Conservation (phyloP, 2,329 filamentous ascomycete genomes). For the Ophiostoma novo-ulmi region DNA sequence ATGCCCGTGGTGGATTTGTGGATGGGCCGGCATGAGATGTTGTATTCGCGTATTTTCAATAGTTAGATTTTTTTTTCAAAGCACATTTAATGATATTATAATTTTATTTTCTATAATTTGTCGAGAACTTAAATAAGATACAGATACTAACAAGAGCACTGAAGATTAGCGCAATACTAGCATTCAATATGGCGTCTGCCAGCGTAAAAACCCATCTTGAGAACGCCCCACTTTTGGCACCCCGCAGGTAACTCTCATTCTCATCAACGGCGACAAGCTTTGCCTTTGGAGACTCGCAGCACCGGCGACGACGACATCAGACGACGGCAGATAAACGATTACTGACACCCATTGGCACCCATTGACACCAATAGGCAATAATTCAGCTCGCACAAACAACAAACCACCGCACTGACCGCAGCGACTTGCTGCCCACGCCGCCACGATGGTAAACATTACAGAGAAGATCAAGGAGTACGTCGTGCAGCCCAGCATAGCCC, state of each 20-base stretch:
- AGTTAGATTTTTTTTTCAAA: slow-evolving; percentile 46
- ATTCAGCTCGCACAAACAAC: neutral
- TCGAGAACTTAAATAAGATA: neutral
- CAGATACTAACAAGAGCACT: no score
- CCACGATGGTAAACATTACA: slow-evolving; percentile 94
- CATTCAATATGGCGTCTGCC: no score
- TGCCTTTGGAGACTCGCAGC: neutral
- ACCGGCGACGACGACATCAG: neutral
- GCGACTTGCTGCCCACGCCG: slow-evolving; percentile 27
- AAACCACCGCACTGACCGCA: slow-evolving; percentile 9
- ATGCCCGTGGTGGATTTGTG: slow-evolving; percentile 77
- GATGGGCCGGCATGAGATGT: slow-evolving; percentile 74
- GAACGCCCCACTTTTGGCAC: neutral
- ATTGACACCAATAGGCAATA: no score
- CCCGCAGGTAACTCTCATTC: neutral
- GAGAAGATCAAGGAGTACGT: slow-evolving; percentile 98
- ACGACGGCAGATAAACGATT: neutral
- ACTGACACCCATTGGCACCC: no score
- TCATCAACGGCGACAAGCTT: neutral
- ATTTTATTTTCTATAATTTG: neutral
- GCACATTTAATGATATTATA: neutral
- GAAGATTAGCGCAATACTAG: no score
- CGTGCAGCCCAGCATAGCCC: neutral
- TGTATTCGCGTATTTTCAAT: slow-evolving; percentile 85
- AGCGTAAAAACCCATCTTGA: neutral